A percentile compares a stretch with the other conserved stretches of the same genome.
These are phyloP conservation scores for Psilocybe subaeruginosa DNA, from an alignment of 768 basidiomycete genomes.

Conservation along the genomic window DNA sequence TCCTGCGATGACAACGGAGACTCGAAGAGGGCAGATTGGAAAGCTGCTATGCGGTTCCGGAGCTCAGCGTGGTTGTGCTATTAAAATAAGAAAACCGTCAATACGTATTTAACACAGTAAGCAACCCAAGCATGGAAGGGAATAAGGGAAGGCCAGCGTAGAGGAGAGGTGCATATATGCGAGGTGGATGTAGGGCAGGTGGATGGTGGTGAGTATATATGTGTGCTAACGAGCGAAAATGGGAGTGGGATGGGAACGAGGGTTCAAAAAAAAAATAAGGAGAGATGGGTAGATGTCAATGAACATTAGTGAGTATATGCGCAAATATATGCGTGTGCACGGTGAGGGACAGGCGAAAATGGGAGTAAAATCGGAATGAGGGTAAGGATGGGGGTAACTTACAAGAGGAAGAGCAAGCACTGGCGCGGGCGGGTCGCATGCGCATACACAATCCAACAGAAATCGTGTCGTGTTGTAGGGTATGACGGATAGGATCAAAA, in stretches of 20 bases:
- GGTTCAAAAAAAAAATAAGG: background rate
- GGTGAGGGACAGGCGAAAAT: background rate
- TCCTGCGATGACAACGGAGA: background rate
- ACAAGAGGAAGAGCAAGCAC: constrained; percentile 38
- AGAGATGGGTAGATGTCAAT: too few relatives aligned
- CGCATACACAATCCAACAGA: too few relatives aligned
- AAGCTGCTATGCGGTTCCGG: constrained; percentile 35
- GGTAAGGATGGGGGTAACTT: background rate
- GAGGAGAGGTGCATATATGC: too few relatives aligned
- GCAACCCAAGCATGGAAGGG: too few relatives aligned
- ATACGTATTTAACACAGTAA: background rate
- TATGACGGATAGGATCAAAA: too few relatives aligned
- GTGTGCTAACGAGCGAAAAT: background rate
- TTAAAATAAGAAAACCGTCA: background rate
- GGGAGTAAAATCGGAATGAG: background rate
- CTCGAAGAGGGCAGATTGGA: constrained; percentile 45
- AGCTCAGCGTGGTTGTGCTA: constrained; percentile 41
- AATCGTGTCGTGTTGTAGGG: too few relatives aligned
- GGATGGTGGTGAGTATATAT: too few relatives aligned
- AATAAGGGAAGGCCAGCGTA: too few relatives aligned
- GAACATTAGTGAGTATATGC: too few relatives aligned
- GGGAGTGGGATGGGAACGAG: background rate
- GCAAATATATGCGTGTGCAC: too few relatives aligned
- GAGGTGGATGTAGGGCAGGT: too few relatives aligned
- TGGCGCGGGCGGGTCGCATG: constrained; percentile 2